A percentile compares a stretch with the other conserved stretches of the same genome.
These are phyloP conservation scores for carrot (Daucus carota) DNA, from an alignment of 129 eudicot genomes.

Conservation along the genomic window DH1_v3.0 NC_030383.2:58363001-58363500, in stretches of 20 bases:
- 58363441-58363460: neutral
- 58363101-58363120: neutral
- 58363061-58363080: neutral
- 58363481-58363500: constrained; percentile 91
- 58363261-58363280: neutral
- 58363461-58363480: constrained; percentile 1
- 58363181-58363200: constrained; percentile 91
- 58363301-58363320: neutral
- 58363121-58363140: constrained; percentile 1
- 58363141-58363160: constrained; percentile 67
- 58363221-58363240: constrained; percentile 82
- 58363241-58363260: constrained; percentile 12
- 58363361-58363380: neutral
- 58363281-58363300: neutral
- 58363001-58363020: neutral
- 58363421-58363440: neutral
- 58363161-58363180: constrained; percentile 87
- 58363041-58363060: neutral
- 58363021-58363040: neutral
- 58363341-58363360: neutral
- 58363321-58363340: neutral
- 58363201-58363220: constrained; percentile 57
- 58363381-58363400: neutral
- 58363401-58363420: neutral
- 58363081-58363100: neutral